A percentile compares a stretch with the other conserved stretches of the same genome.
Evolutionary conservation across 371 early-diverging fungal genomes (phyloP).

Genomic region (Mucor sp.): DNA sequence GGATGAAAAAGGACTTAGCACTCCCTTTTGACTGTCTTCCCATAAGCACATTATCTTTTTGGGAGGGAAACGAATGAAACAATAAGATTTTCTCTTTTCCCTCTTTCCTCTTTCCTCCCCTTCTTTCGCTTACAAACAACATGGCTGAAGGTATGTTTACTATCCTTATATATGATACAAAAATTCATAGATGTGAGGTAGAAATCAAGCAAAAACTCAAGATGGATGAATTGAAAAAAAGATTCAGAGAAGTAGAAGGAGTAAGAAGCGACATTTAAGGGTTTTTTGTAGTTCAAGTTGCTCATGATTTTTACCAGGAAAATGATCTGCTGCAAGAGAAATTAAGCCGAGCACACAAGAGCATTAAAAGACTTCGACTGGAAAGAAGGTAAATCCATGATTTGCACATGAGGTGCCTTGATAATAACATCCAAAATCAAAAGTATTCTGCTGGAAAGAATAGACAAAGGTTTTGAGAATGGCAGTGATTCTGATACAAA

Average conservation of each 20-base stretch:
- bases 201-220: conserved; percentile 44
- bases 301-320: conserved; percentile 27
- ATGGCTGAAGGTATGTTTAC: conserved; percentile 11
- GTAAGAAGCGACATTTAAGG: conserved; percentile 29
- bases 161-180: not conserved
- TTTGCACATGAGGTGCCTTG: not conserved
- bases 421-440: not conserved
- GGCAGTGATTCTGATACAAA: conserved; percentile 29
- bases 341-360: conserved; percentile 46
- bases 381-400: conserved; percentile 27
- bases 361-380: conserved; percentile 43
- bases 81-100: conserved; percentile 1
- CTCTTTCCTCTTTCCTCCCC: not conserved
- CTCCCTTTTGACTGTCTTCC: conserved; percentile 14
- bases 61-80: conserved; percentile 12
- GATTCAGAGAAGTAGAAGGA: conserved; percentile 62
- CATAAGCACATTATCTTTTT: conserved; percentile 1
- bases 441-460: conserved; percentile 34
- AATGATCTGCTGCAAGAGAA: conserved; percentile 47
- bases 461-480: conserved; percentile 19
- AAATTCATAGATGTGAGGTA: not conserved
- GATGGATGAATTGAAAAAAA: conserved; percentile 62
- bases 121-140: not conserved
- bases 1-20: conserved; percentile 10
- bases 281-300: not conserved